These are phyloP conservation scores for Neonothopanus nambi DNA, from an alignment of 1,284 basidiomycete species.

Conservation along the genomic window DNA sequence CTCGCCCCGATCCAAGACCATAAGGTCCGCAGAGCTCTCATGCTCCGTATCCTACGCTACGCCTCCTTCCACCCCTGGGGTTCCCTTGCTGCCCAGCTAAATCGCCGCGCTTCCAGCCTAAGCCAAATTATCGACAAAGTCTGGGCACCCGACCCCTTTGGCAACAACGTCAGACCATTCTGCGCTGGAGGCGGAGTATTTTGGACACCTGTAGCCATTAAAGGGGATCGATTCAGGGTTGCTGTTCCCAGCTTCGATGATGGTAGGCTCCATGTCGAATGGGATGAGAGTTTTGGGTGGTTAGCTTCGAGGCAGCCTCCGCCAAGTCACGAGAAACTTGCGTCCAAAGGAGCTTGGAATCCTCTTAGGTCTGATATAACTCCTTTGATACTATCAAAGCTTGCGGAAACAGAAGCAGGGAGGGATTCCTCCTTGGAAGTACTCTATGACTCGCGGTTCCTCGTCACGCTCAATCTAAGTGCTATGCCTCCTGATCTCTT, in stretches of 20 bases:
- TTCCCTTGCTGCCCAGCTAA: conserved; percentile 55
- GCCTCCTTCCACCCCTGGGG: conserved; percentile 77
- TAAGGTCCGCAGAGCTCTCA: conserved; percentile 43
- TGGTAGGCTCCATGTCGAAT: not conserved
- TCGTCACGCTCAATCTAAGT: conserved; percentile 45
- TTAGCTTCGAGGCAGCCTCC: conserved; percentile 37
- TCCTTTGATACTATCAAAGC: conserved; percentile 23
- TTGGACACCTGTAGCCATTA: conserved; percentile 54
- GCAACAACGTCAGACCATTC: conserved; percentile 28
- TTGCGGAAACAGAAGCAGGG: not conserved
- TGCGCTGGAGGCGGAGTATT: conserved; percentile 61
- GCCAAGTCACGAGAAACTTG: conserved; percentile 8
- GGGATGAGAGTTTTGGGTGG: conserved; percentile 31
- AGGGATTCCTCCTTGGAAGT: conserved; percentile 31
- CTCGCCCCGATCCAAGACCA: conserved; percentile 37
- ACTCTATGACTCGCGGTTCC: conserved; percentile 62
- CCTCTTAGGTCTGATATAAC: conserved; percentile 39
- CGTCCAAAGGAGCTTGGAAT: conserved; percentile 10
- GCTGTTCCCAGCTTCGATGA: conserved; percentile 16
- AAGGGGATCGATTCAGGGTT: conserved; percentile 25
- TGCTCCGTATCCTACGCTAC: conserved; percentile 66
- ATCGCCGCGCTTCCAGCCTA: conserved; percentile 46
- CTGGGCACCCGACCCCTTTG: conserved; percentile 36
- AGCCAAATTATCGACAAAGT: conserved; percentile 46
- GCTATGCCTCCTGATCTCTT: conserved; percentile 35